phyloP scores from a whole-genome alignment of 441 rosid species.

The Rhodomyrtus psidioides region DNA sequence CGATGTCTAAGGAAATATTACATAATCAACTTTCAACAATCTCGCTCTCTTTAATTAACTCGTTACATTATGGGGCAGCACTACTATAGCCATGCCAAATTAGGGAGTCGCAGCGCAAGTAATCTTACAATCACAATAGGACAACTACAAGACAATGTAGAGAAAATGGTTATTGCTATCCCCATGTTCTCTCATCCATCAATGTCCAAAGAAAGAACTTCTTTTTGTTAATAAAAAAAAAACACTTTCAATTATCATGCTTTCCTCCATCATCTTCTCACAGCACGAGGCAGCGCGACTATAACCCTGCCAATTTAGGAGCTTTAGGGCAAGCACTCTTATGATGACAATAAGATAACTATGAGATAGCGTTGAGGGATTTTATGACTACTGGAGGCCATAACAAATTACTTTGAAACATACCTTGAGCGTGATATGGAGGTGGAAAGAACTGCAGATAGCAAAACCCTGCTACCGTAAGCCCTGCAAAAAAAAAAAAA shows the following conservation, averaged over 20 bases:
- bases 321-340: neutral
- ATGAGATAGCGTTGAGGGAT: neutral
- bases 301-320: neutral
- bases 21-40: neutral
- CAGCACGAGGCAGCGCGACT: neutral
- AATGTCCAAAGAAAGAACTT: neutral
- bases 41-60: neutral
- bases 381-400: neutral
- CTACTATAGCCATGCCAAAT: neutral
- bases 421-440: slow-evolving; percentile 1
- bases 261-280: neutral
- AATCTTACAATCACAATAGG: neutral
- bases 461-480: slow-evolving; percentile 1
- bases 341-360: neutral
- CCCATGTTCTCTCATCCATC: neutral
- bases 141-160: neutral
- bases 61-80: neutral
- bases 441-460: slow-evolving; percentile 13
- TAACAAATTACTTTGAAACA: neutral
- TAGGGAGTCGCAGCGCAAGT: neutral
- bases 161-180: neutral
- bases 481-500: neutral
- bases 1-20: neutral
- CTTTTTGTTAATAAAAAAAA: no score
- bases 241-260: neutral